Conservation (phyloP, 305 asterid genomes). For the Fraxinus xanthoxyloides region DNA sequence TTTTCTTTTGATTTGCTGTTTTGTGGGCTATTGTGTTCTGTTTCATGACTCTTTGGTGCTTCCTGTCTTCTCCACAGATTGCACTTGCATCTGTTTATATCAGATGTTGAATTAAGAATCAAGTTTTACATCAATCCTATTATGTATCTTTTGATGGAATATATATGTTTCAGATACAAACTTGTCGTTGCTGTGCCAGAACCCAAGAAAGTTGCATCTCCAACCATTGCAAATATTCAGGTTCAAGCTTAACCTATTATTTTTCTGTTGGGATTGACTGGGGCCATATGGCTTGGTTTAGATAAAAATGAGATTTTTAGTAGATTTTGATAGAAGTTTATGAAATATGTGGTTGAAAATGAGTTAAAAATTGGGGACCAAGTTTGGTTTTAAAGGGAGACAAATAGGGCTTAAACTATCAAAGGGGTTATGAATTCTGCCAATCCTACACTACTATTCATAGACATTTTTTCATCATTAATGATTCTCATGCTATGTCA, state of each 20-base stretch:
- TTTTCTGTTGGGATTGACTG: constrained; percentile 17
- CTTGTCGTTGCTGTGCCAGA: constrained; percentile 63
- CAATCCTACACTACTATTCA: not conserved
- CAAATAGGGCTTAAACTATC: not conserved
- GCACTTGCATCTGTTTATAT: constrained; percentile 3
- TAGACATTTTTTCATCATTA: not conserved
- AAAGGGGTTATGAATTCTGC: not conserved
- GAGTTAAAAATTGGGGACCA: not conserved
- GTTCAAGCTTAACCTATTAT: constrained; percentile 34
- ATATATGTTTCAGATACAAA: constrained; percentile 66
- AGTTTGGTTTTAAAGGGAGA: not conserved
- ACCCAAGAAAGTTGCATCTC: constrained; percentile 88
- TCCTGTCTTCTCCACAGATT: not conserved
- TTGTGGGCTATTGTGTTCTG: not conserved
- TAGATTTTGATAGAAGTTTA: not conserved
- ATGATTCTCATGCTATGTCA: constrained; percentile 14
- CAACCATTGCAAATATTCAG: constrained; percentile 84
- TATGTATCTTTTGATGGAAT: constrained; percentile 14
- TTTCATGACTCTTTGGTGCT: not conserved
- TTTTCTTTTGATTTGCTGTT: not conserved
- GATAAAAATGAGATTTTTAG: not conserved
- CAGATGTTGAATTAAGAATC: constrained; percentile 5
- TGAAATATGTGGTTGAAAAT: not conserved
- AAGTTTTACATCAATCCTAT: not conserved
- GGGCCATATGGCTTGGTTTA: not conserved